Evolutionary conservation across 208 protist species (phyloP).

Genomic region (Wallacemonas sp.): DNA sequence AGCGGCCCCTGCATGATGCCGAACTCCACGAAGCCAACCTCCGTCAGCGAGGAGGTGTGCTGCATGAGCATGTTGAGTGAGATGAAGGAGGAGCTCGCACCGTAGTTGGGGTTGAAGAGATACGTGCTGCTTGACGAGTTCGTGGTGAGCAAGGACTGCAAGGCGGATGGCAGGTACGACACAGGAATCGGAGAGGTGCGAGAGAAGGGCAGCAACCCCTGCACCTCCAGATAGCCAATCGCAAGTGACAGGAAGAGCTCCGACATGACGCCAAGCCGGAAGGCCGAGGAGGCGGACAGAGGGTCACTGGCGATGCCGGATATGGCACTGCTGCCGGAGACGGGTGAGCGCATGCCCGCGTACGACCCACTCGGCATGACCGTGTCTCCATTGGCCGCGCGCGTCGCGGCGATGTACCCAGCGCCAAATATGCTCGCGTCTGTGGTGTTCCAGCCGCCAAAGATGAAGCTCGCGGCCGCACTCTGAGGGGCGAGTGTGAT

Average conservation of each 20-base stretch:
- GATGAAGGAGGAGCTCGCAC: constrained; percentile 19
- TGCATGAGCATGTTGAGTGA: constrained; percentile 62
- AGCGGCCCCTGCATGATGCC: constrained; percentile 8
- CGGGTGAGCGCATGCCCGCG: not conserved
- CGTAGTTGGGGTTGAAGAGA: constrained; percentile 25
- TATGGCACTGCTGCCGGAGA: not conserved
- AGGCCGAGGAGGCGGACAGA: constrained; percentile 25
- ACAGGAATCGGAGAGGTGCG: constrained; percentile 36
- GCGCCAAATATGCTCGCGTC: not conserved
- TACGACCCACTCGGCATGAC: not conserved
- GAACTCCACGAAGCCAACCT: constrained; percentile 25
- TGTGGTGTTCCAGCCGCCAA: not conserved
- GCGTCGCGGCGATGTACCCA: not conserved
- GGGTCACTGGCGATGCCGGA: not conserved
- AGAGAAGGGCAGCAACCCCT: constrained; percentile 36
- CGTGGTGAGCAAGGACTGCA: not conserved
- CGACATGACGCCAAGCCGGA: constrained; percentile 44
- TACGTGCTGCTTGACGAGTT: constrained; percentile 4
- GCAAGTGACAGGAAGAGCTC: constrained; percentile 53
- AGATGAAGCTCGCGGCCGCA: no score
- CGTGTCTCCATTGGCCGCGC: not conserved
- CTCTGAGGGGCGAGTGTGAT: not conserved
- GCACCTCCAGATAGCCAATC: constrained; percentile 41
- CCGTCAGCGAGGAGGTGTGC: constrained; percentile 62
- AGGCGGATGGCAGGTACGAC: constrained; percentile 37